A percentile compares a stretch with the other conserved stretches of the same genome.
Conservation (phyloP, 257 asterid genomes). For the Salvia rosmarinus region DNA sequence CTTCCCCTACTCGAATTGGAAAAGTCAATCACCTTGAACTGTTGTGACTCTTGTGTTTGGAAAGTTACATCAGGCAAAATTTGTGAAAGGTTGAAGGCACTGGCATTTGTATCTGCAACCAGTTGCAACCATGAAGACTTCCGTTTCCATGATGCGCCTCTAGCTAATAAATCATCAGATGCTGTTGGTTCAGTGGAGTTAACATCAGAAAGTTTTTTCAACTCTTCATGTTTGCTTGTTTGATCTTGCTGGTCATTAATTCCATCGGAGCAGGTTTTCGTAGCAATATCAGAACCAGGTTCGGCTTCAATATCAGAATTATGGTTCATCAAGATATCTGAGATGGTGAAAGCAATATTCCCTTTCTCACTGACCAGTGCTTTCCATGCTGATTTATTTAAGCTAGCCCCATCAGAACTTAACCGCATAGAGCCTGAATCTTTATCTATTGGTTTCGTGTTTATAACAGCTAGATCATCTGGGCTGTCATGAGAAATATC, state of each 20-base stretch:
- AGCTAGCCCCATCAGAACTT: constrained; percentile 30
- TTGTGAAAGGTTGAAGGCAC: constrained; percentile 68
- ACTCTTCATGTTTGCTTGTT: constrained; percentile 32
- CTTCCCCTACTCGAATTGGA: constrained; percentile 24
- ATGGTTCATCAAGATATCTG: constrained; percentile 52
- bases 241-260: constrained; percentile 31
- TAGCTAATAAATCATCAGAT: constrained; percentile 41
- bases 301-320: constrained; percentile 38
- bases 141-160: constrained; percentile 59
- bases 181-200: constrained; percentile 37
- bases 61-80: constrained; percentile 49
- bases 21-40: constrained; percentile 22
- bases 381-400: constrained; percentile 52
- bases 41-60: constrained; percentile 47
- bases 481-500: neutral
- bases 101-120: constrained; percentile 50
- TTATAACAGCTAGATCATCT: constrained; percentile 24
- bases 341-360: constrained; percentile 46
- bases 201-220: constrained; percentile 33
- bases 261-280: constrained; percentile 24
- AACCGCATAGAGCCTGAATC: constrained; percentile 35
- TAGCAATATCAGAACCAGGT: constrained; percentile 32
- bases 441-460: constrained; percentile 30
- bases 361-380: constrained; percentile 45
- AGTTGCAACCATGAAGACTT: constrained; percentile 75